Base-by-base conservation (phyloP, 2,329 filamentous ascomycete genomes). In the Xylariaceae sp. region DNA sequence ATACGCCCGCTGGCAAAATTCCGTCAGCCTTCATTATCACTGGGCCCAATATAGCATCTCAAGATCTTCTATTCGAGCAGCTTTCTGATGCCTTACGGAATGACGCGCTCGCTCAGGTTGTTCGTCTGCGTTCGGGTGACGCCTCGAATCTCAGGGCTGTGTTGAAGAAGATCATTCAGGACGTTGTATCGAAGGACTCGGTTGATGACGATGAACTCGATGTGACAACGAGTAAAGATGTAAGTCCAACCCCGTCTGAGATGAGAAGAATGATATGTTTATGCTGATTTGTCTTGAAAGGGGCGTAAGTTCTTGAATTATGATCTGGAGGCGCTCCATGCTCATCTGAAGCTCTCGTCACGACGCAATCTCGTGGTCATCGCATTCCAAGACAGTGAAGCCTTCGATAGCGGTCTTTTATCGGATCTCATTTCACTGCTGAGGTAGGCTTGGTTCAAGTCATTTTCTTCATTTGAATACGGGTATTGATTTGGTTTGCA, bases 381-480 rank as follows among this genome's bases (percentile, higher is more conserved):
- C 53, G 85, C 88, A 0, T 85, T 94, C 60, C 87, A 92, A 71
- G 90, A 94, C 68, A 91, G 88, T 63, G 90, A 94, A 73, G 89
- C 87, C 0, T 92, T 94, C 69, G 89, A 92, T 66, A 84, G 84
- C 51, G 76, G 77, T 35, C 73, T 94, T n/a, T 75, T 95, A 10
- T 86, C 85, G 1, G 89, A 93, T 59, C 70, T 91, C 41, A 81
- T 93, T 51, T 78, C 80, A 44, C 78, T 92, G 4, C 80, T 93
- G 61, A 82, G 83, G 87, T 88, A 77, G 53, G 15, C 7, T 2
- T 50, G 17, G 4, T 50, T 30, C 11, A 30, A 34, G 1, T n/a
- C 23, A 35, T 55, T 76, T 3, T 4, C 45, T 74, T 59, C n/a
- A 11, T 34, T 17, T 10, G 23, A n/a, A 23, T 54, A 44, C 7